Conservation (phyloP, 768 basidiomycete genomes). For the Clitopilus hobsonii region DNA sequence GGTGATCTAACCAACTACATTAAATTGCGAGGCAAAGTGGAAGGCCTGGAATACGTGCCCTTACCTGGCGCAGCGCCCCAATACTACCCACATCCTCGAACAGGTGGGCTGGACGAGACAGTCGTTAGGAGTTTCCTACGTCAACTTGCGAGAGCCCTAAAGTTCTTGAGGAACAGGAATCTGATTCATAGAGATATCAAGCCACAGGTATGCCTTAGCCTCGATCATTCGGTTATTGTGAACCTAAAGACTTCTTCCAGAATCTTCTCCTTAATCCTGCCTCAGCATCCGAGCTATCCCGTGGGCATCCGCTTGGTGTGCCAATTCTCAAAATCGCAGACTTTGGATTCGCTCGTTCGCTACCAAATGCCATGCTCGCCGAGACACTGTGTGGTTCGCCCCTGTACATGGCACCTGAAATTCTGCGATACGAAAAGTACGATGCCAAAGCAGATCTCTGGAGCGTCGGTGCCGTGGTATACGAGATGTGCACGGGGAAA, state of each 20-base stretch:
- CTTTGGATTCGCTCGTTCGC: conserved; percentile 93
- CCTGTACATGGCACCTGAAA: conserved; percentile 99
- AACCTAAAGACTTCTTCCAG: conserved; percentile 29
- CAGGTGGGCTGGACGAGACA: conserved; percentile 86
- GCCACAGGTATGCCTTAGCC: conserved; percentile 60
- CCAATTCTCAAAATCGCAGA: conserved; percentile 97
- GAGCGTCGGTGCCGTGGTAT: conserved; percentile 96
- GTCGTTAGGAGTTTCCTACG: conserved; percentile 90
- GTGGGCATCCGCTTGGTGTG: conserved; percentile 87
- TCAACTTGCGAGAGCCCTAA: conserved; percentile 86
- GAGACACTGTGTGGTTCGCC: conserved; percentile 98
- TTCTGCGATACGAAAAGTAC: conserved; percentile 94
- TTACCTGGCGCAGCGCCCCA: conserved; percentile 62
- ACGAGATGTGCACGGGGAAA: conserved; percentile 90
- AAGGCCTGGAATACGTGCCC: conserved; percentile 80
- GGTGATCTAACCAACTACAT: conserved; percentile 96
- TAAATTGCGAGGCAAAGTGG: conserved; percentile 93
- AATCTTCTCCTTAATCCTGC: conserved; percentile 89
- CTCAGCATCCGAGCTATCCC: conserved; percentile 69
- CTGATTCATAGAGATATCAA: conserved; percentile 98
- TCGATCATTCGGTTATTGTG: neutral
- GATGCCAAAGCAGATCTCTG: conserved; percentile 97
- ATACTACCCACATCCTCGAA: conserved; percentile 88
- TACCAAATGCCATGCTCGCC: conserved; percentile 91
- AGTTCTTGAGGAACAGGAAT: conserved; percentile 83